Base-by-base conservation (phyloP, 805 yeast species). In the Starmerella vitae region DNA sequence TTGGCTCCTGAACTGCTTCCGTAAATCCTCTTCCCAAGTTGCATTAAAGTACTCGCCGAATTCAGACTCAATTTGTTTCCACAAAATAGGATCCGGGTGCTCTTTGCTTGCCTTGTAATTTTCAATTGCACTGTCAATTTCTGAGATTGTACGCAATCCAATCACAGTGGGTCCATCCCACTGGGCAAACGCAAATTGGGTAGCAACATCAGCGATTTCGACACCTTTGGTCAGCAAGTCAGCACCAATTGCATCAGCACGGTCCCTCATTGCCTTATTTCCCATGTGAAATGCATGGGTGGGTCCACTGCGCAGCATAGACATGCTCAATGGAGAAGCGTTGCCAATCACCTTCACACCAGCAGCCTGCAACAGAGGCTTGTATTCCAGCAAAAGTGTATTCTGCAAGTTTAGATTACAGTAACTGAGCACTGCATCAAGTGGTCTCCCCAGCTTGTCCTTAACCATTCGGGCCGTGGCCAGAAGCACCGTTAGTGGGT, bases 321-420 rank as follows among this genome's bases (percentile, higher is more conserved):
- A 81, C 97, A 86, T 86, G 39, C 86, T 74, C 43, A 88, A 63
- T 28, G 91, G 85, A 1, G 94, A 80, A 3, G 88, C 95, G 55
- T 81, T 83, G 54, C 76, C 59, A n/a, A 86, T 57, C 44, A 66
- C 57, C 41, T 67, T 64, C 22, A 85, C 64, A 4, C 72, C 70
- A 10, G 80, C 72, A 2, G 45, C 49, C 20, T 15, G 9, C 48
- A 82, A 74, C 27, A 62, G 63, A 5, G 65, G 67, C 49, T 66
- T 59, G 49, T 67, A 70, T 0, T 65, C 58, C 20, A 68, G 62
- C 32, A 79, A 61, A 5, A 44, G 54, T 17, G 72, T 68, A 58
- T 85, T 86, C 54, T 88, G 96, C 24, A 86, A 57, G 51, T 91
- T 82, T 57, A 84, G 72, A 55, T 86, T 77, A 38, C 80, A 76